A percentile compares a stretch with the other conserved stretches of the same genome.
Conservation (phyloP, 345 rosid species). For the Excoecaria agallocha region DNA sequence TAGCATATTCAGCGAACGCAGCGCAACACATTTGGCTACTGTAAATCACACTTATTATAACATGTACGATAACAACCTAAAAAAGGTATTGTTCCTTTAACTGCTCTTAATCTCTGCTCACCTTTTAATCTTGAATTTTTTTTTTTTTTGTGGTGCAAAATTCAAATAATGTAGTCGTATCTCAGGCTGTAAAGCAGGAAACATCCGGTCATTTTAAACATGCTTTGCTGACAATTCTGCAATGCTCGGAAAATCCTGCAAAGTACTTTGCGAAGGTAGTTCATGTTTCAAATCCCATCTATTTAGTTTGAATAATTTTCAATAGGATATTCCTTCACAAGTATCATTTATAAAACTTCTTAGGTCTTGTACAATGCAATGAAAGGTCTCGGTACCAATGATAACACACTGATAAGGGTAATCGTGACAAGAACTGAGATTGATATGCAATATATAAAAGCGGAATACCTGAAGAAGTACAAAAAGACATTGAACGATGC, state of each 20-base stretch:
- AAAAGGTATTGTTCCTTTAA: conserved; percentile 43
- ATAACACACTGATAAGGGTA: conserved; percentile 49
- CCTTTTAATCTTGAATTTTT: neutral
- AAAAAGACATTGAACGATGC: conserved; percentile 54
- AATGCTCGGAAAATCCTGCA: conserved; percentile 55
- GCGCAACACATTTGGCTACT: conserved; percentile 59
- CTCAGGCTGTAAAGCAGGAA: conserved; percentile 59
- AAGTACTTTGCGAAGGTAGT: conserved; percentile 55
- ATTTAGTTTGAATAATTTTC: neutral
- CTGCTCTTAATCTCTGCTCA: neutral
- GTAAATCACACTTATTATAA: conserved; percentile 40
- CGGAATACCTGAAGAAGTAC: conserved; percentile 57
- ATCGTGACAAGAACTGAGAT: conserved; percentile 67
- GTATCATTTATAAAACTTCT: neutral
- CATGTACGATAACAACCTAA: conserved; percentile 46
- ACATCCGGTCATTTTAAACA: conserved; percentile 56
- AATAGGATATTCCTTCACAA: neutral
- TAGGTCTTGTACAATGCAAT: conserved; percentile 57
- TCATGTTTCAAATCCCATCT: neutral
- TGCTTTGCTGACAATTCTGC: conserved; percentile 51
- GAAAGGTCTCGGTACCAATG: conserved; percentile 69
- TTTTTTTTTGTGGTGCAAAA: neutral
- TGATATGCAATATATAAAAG: conserved; percentile 68
- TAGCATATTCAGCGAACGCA: conserved; percentile 49
- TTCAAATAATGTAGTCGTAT: neutral